A percentile compares a stretch with the other conserved stretches of the same genome.
Conservation (phyloP, 352 stramenopile genomes). For the Globisporangium nodosum region DNA sequence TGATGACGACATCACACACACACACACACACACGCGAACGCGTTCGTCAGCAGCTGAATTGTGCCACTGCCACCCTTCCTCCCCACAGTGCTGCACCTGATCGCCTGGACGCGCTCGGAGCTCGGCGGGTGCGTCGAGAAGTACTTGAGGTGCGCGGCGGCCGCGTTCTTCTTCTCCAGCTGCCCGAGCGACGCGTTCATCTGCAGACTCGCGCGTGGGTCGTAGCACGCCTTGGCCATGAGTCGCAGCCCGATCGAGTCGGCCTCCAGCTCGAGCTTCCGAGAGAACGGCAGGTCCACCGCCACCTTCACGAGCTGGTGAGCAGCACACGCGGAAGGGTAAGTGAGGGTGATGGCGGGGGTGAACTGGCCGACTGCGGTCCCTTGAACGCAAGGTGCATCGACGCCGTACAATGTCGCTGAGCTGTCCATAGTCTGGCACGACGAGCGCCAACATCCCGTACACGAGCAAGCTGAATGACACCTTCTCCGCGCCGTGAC, state of each 20-base stretch:
- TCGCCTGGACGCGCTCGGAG: conserved; percentile 42
- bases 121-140: conserved; percentile 73
- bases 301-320: conserved; percentile 39
- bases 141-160: conserved; percentile 44
- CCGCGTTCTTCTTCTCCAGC: conserved; percentile 16
- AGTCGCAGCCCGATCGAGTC: conserved; percentile 47
- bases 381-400: no score
- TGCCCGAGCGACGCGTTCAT: conserved; percentile 38
- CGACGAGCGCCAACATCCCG: conserved; percentile 38
- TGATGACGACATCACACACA: background rate
- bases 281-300: conserved; percentile 49
- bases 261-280: conserved; percentile 48
- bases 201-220: conserved; percentile 46
- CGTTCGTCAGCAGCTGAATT: background rate
- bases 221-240: conserved; percentile 57
- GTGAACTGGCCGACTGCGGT: no score
- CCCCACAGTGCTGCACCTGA: conserved; percentile 18
- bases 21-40: background rate
- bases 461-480: conserved; percentile 61
- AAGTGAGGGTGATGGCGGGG: background rate
- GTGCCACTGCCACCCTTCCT: background rate
- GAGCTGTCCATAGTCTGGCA: conserved; percentile 48
- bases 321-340: background rate
- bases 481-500: conserved; percentile 67
- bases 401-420: conserved; percentile 37